Evolutionary conservation across 2,329 filamentous ascomycete species (phyloP), one percentile per base, ranked within the genome.

Genomic region (Penicillium capsulatum): DNA sequence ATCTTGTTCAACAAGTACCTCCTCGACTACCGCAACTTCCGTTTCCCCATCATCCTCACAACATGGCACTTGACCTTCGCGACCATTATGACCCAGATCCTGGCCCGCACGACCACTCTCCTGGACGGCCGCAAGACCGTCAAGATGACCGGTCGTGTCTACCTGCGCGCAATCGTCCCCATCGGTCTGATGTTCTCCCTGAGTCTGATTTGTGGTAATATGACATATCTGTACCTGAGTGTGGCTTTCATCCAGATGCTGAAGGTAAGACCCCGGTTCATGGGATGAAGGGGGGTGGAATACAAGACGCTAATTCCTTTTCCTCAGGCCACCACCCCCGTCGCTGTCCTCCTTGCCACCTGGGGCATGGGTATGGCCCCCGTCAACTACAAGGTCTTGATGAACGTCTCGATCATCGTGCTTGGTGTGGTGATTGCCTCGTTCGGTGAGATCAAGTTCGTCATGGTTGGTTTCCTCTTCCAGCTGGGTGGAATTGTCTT

Each of bases 1-100:
- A 98, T 98, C 65, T 76, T 98, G 47, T 97, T 96, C 83, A 97
- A 98, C 82, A 98, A 98, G 79, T 95, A 86, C 81, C 88, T 97
- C 60, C 77, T 97, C 46, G 81, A 89, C 57, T 89, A 83, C 17
- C 77, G 84, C 47, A 68, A 66, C 49, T 75, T 69, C 61, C 71
- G 68, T n/a, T 5, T 61, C 71, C 68, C 22, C 15, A 71, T 76
- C 44, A 70, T 95, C 60, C 78, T 98, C 50, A 95, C 89, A 59
- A 94, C 91, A 75, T 98, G 91, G 83, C 92, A 98, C 74, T 74
- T 97, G 69, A 73, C 81, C 17, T 97, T 97, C 62, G 89, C 92
- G 50, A 95, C 90, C 24, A 64, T 95, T 63, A 91, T 95, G 77
- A 98, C 92, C 52, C 92, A 97, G 70, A 62, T 95, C 54, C 80